phyloP scores from a whole-genome alignment of 768 basidiomycete species.

The Dacryopinax primogenitus region DNA sequence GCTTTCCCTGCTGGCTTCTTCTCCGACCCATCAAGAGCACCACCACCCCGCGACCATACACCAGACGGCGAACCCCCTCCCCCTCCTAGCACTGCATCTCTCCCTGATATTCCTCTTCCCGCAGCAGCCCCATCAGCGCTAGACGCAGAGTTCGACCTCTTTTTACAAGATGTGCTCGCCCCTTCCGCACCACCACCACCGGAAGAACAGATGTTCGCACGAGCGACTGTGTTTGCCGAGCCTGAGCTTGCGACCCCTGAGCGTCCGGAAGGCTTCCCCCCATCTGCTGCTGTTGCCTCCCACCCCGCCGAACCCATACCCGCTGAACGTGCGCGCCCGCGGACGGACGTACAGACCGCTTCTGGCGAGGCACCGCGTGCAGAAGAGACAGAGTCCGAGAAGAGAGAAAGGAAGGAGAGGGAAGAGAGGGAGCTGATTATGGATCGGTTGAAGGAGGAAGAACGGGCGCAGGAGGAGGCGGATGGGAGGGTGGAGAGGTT shows the following conservation, averaged over 20 bases:
- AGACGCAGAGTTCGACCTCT: conserved; percentile 61
- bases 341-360: conserved; percentile 14
- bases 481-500: conserved; percentile 57
- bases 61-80: conserved; percentile 31
- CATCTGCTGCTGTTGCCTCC: conserved; percentile 5
- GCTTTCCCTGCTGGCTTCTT: conserved; percentile 61
- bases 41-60: conserved; percentile 26
- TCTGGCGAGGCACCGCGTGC: conserved; percentile 15
- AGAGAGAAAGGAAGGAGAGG: conserved; percentile 41
- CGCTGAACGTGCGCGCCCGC: not conserved
- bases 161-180: conserved; percentile 37
- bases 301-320: not conserved
- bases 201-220: conserved; percentile 40
- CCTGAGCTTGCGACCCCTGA: conserved; percentile 42
- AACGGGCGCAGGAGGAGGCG: conserved; percentile 76
- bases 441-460: conserved; percentile 74
- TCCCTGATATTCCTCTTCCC: conserved; percentile 16
- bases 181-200: not conserved
- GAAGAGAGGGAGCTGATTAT: conserved; percentile 75
- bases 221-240: conserved; percentile 59
- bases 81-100: conserved; percentile 16
- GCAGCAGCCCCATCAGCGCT: conserved; percentile 26
- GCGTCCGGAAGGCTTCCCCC: conserved; percentile 38
- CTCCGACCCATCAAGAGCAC: conserved; percentile 54
- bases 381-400: conserved; percentile 36